phyloP scores from a whole-genome alignment of 1,284 basidiomycete species.

The Somion occarium region DNA sequence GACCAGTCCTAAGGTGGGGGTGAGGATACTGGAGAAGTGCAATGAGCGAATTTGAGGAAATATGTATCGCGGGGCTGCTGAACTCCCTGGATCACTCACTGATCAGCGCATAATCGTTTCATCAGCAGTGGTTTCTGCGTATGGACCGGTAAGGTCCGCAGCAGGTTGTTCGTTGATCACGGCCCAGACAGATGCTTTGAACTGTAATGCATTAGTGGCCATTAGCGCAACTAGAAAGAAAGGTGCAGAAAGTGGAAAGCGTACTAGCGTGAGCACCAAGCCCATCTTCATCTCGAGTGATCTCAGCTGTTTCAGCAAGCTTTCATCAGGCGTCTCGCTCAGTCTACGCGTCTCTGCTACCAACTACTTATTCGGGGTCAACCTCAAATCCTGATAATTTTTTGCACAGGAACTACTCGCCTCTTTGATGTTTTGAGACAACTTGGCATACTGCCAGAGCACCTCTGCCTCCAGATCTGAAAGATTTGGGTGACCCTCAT shows the following conservation, averaged over 20 bases:
- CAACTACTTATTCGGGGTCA: constrained; percentile 33
- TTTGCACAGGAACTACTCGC: constrained; percentile 29
- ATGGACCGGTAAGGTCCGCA: constrained; percentile 35
- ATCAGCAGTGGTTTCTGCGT: constrained; percentile 29
- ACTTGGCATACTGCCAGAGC: constrained; percentile 56
- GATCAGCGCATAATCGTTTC: constrained; percentile 23
- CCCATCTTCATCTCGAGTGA: constrained; percentile 93
- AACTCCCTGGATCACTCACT: too few species aligned
- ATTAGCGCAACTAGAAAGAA: too few species aligned
- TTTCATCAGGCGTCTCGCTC: constrained; percentile 67
- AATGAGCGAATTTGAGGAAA: too few species aligned
- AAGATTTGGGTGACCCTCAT: constrained; percentile 57
- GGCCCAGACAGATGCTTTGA: constrained; percentile 94
- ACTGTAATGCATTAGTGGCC: constrained; percentile 43
- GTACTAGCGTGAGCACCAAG: constrained; percentile 82
- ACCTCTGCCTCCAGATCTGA: constrained; percentile 50
- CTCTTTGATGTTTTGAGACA: constrained; percentile 50
- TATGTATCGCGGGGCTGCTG: too few species aligned
- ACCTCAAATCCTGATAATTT: neutral
- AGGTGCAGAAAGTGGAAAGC: constrained; percentile 22
- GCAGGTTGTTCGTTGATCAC: constrained; percentile 84
- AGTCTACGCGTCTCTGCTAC: constrained; percentile 54
- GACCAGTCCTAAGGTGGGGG: too few species aligned
- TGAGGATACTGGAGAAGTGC: too few species aligned
- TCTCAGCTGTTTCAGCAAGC: constrained; percentile 74